Conservation (phyloP, 2,329 filamentous ascomycete species). For the Sarocladium oryzae region DNA sequence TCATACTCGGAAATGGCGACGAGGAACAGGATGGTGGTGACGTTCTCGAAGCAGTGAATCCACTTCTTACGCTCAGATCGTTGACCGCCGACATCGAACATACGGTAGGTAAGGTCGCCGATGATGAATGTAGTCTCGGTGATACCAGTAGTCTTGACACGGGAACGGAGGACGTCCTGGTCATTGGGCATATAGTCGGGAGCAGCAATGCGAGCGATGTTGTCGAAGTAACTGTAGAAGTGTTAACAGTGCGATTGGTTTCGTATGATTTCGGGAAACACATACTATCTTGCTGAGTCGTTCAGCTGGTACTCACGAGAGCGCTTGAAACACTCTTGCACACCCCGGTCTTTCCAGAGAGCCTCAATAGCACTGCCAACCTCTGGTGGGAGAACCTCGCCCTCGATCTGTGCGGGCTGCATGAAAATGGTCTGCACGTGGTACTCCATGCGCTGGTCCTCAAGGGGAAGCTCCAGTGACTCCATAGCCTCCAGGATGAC, state of each 20-base stretch:
- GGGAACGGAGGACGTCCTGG: constrained; percentile 88
- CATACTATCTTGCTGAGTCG: constrained; percentile 92
- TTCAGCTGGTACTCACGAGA: constrained; percentile 95
- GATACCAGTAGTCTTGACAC: constrained; percentile 97
- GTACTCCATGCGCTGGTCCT: constrained; percentile 90
- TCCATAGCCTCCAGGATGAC: constrained; percentile 65
- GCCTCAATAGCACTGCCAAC: constrained; percentile 89
- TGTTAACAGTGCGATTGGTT: constrained; percentile 24
- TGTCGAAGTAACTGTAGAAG: constrained; percentile 83
- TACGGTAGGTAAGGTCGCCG: constrained; percentile 87
- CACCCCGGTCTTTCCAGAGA: constrained; percentile 86
- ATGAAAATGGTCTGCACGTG: constrained; percentile 98
- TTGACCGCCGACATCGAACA: constrained; percentile 97
- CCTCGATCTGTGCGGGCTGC: constrained; percentile 95
- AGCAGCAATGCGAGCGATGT: constrained; percentile 82
- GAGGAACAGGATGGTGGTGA: constrained; percentile 92
- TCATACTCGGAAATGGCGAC: constrained; percentile 98
- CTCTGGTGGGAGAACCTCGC: constrained; percentile 87
- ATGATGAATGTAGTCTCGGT: constrained; percentile 96
- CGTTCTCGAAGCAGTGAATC: constrained; percentile 99
- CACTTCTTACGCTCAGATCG: constrained; percentile 97
- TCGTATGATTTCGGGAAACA: constrained; percentile 18
- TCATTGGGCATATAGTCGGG: constrained; percentile 93
- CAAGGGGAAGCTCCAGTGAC: constrained; percentile 70
- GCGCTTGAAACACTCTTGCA: constrained; percentile 91